phyloP scores from a whole-genome alignment of 2,329 filamentous ascomycete genomes.

The Aspergillus spinulosporus region DNA sequence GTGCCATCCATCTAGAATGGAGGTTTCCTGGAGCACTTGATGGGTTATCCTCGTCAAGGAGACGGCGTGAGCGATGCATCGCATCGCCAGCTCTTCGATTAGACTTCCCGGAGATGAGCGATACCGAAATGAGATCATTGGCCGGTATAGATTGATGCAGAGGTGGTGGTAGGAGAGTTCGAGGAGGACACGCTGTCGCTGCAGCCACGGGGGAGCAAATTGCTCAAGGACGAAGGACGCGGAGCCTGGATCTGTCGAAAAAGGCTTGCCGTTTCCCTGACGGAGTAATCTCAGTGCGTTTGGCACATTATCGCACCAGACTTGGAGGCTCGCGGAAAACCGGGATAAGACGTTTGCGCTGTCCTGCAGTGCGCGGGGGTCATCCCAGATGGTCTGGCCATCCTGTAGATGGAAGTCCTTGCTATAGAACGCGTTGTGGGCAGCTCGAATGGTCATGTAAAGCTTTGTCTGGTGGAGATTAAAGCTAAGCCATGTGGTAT shows the following conservation, averaged over 20 bases:
- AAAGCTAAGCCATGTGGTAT: slow-evolving; percentile 23
- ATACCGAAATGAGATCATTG: neutral
- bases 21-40: slow-evolving; percentile 11
- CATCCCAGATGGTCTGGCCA: slow-evolving; percentile 4
- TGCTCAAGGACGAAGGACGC: neutral
- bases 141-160: neutral
- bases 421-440: slow-evolving; percentile 16
- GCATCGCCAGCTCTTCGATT: neutral
- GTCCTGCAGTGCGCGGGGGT: neutral
- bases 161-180: slow-evolving; percentile 7
- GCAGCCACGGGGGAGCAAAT: slow-evolving; percentile 7
- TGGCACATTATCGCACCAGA: neutral
- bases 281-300: neutral
- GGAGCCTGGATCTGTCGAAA: neutral
- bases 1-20: slow-evolving; percentile 29
- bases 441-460: slow-evolving; percentile 13
- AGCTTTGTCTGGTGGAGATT: slow-evolving; percentile 16
- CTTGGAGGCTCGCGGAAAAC: neutral
- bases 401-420: slow-evolving; percentile 11
- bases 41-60: neutral
- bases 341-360: neutral
- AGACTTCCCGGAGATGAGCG: neutral
- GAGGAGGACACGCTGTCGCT: slow-evolving; percentile 9
- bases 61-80: neutral
- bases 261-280: neutral